These are phyloP conservation scores for Spencermartinsiella ligniputridi DNA, from an alignment of 1,139 yeast species.

Conservation along the genomic window DNA sequence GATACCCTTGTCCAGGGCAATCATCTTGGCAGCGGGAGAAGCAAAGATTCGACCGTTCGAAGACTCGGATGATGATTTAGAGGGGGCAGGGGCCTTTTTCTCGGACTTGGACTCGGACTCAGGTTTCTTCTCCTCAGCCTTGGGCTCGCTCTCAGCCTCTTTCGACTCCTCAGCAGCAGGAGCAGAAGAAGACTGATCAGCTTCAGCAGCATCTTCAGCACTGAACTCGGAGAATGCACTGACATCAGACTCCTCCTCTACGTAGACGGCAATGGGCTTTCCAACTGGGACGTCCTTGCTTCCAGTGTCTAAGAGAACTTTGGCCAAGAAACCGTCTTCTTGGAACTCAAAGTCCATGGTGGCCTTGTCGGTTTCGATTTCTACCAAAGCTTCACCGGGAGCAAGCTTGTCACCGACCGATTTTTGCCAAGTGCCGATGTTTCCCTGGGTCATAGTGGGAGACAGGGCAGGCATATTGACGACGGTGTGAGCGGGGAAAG, in stretches of 20 bases:
- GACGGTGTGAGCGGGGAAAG: slow-evolving; percentile 56
- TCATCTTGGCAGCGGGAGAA: slow-evolving; percentile 89
- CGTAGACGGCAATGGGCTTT: slow-evolving; percentile 94
- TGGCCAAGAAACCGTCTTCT: slow-evolving; percentile 95
- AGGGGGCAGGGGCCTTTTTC: slow-evolving; percentile 29
- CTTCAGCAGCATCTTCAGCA: slow-evolving; percentile 72
- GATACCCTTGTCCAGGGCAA: slow-evolving; percentile 91
- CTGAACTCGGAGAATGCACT: slow-evolving; percentile 84
- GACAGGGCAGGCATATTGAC: slow-evolving; percentile 91
- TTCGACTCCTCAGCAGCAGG: slow-evolving; percentile 31
- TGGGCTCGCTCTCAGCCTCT: slow-evolving; percentile 25
- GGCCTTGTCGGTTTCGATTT: slow-evolving; percentile 97
- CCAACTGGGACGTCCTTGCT: slow-evolving; percentile 89
- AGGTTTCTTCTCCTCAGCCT: slow-evolving; percentile 24
- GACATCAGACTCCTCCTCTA: slow-evolving; percentile 80
- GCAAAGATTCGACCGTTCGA: slow-evolving; percentile 69
- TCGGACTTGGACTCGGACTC: slow-evolving; percentile 21
- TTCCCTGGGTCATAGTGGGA: slow-evolving; percentile 98
- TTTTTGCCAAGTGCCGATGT: slow-evolving; percentile 84
- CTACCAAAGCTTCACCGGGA: slow-evolving; percentile 95
- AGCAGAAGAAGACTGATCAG: slow-evolving; percentile 43
- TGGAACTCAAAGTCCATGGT: slow-evolving; percentile 99
- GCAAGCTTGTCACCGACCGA: slow-evolving; percentile 77
- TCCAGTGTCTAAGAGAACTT: slow-evolving; percentile 81
- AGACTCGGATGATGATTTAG: slow-evolving; percentile 32